Evolutionary conservation across 2,329 filamentous ascomycete species (phyloP).

Genomic region (Neodidymelliopsis sp.): DNA sequence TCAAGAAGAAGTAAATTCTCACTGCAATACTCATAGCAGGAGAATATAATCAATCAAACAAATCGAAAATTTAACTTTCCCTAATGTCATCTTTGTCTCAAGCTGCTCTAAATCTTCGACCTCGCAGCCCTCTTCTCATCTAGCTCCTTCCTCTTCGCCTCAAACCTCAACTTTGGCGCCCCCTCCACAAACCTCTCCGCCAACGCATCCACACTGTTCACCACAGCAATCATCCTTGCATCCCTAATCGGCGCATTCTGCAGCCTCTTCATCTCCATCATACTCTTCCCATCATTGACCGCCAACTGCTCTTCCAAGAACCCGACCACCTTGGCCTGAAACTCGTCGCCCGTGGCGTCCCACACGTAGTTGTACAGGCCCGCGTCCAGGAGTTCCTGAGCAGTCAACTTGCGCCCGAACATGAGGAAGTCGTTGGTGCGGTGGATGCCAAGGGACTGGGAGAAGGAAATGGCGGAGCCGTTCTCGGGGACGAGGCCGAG

Average conservation of each 20-base stretch:
- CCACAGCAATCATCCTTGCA: conserved; percentile 55
- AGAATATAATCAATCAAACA: too few species aligned
- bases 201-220: conserved; percentile 58
- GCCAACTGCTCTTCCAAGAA: conserved; percentile 55
- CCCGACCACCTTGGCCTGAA: conserved; percentile 51
- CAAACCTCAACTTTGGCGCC: conserved; percentile 56
- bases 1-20: conserved; percentile 26
- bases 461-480: conserved; percentile 56
- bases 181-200: conserved; percentile 59
- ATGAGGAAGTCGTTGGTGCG: conserved; percentile 62
- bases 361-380: conserved; percentile 59
- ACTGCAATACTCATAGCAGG: too few species aligned
- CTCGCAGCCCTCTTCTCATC: conserved; percentile 44
- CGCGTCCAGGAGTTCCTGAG: conserved; percentile 53
- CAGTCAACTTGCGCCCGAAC: conserved; percentile 57
- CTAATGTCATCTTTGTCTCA: too few species aligned
- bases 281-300: conserved; percentile 60
- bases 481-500: conserved; percentile 60
- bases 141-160: conserved; percentile 49
- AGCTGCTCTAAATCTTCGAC: conserved; percentile 33
- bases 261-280: conserved; percentile 61
- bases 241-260: conserved; percentile 57
- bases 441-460: conserved; percentile 59
- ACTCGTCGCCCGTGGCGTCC: conserved; percentile 48
- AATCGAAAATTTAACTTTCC: too few species aligned